Base-by-base conservation (phyloP, 176 grass and related monocot genomes). In the Aegilops umbellulata region DNA sequence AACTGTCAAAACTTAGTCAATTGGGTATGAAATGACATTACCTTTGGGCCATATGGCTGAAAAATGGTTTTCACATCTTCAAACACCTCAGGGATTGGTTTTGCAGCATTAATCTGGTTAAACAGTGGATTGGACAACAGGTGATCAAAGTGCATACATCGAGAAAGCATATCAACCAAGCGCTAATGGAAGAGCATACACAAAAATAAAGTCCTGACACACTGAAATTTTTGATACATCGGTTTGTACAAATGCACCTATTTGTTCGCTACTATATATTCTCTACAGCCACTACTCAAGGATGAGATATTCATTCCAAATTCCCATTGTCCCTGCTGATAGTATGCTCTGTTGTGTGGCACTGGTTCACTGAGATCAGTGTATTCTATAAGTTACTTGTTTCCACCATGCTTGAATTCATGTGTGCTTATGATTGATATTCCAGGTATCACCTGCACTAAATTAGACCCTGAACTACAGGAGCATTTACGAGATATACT, bases 1-100 rank as follows among this genome's bases (percentile, higher is more conserved):
- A 76, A 84, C 4, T 62, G 24, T 65, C 5, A 11, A 15, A 36
- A 34, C 47, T 76, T 65, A 47, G 16, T 63, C 24, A 49, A 17
- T 44, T 49, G 79, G 39, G 6, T 49, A 80, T 27, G 39, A 17
- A 4, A 74, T n/a, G 72, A 11, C 46, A 60, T 36, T 79, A 88
- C 88, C 79, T 87, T 89, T 73, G 62, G 23, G 49, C 51, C 42
- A 68, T 82, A 86, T 0, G 85, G 58, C 70, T 74, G 75, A 80
- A 90, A 93, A 57, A 93, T 82, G 57, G 58, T 74, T 89, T 93
- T 88, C 26, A 93, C 83, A 88, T 93, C 85, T 60, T 93, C 70
- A 87, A 88, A 93, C 49, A 93, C 85, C 69, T 93, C 88, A 82
- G 47, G 22, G 65, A 87, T 57, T 76, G 82, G 65, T 49, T 93